Base-by-base conservation (phyloP, 495 filamentous ascomycete species). In the Articulospora tetracladia region DNA sequence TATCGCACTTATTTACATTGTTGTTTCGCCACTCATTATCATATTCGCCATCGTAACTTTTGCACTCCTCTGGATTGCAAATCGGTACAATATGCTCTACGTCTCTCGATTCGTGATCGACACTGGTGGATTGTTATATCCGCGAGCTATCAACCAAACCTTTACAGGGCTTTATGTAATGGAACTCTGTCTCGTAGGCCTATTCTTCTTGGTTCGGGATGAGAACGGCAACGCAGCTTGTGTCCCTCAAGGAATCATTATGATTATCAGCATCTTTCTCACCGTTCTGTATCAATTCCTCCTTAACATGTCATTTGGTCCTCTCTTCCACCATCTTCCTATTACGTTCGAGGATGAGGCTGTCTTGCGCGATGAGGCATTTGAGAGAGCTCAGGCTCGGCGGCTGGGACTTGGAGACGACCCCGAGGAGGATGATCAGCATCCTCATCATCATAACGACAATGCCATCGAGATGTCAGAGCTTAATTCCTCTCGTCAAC, bases 271-370 rank as follows among this genome's bases (percentile, higher is more conserved):
- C 7, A 66, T 86, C 0, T 65, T 86, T 57, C 75, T 90, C 36
- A 98, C 94, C 0, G 69, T 82, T n/a, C 69, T 92, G 17, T 98
- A 86, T 66, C 94, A 98, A 72, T 75, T 83, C 60, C 79, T 93
- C 1, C 78, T 98, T 24, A 96, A 95, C 68, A 72, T 79, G n/a
- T 86, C 91, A 8, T 97, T 98, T 63, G 83, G 84, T 1, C 93
- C 94, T 23, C 79, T 98, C 48, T 86, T 96, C 67, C 83, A 86
- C 32, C 97, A 97, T 69, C 76, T 98, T 41, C 94, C 94, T 0
- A 95, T 98, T 66, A 98, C 94, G 0, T 80, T 98, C 46, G 94
- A 98, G 70, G 95, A 98, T 65, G 91, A 96, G 59, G 94, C 94
- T 4, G 90, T 94, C 13, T 77, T 87, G 44, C 86, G 92, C 3